A percentile compares a stretch with the other conserved stretches of the same genome.
Conservation (phyloP, 257 asterid genomes). For the Plantago elongata region DNA sequence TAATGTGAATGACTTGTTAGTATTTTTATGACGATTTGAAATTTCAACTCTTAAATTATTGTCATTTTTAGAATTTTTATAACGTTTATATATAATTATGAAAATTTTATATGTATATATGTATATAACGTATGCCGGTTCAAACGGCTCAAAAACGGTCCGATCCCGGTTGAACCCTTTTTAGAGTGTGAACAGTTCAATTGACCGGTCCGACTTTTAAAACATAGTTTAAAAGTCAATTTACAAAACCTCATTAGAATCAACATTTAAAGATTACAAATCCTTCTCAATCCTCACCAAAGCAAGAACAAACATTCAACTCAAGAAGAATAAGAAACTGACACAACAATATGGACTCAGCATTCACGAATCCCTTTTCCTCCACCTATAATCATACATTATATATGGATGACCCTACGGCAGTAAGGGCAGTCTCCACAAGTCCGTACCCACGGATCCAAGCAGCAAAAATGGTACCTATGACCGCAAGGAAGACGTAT, state of each 20-base stretch:
- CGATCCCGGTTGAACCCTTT: no score
- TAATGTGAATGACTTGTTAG: no score
- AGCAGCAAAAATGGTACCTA: slow-evolving; percentile 65
- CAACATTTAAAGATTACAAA: slow-evolving; percentile 12
- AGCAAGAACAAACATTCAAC: not conserved
- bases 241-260: slow-evolving; percentile 20
- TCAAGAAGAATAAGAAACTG: slow-evolving; percentile 6
- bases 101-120: no score
- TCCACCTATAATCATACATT: slow-evolving; percentile 16
- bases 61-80: no score
- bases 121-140: no score
- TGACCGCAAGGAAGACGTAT: slow-evolving; percentile 61
- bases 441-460: slow-evolving; percentile 68
- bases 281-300: slow-evolving; percentile 15
- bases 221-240: no score
- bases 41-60: no score
- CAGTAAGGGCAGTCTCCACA: slow-evolving; percentile 95
- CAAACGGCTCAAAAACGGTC: no score
- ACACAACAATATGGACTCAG: slow-evolving; percentile 11
- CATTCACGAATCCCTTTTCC: slow-evolving; percentile 12
- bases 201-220: no score
- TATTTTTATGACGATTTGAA: no score
- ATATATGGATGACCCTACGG: slow-evolving; percentile 42
- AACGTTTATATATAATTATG: no score
- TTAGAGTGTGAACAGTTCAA: no score